A percentile compares a stretch with the other conserved stretches of the same genome.
Conservation (phyloP, 495 filamentous ascomycete species). For the Choiromyces venosus region DNA sequence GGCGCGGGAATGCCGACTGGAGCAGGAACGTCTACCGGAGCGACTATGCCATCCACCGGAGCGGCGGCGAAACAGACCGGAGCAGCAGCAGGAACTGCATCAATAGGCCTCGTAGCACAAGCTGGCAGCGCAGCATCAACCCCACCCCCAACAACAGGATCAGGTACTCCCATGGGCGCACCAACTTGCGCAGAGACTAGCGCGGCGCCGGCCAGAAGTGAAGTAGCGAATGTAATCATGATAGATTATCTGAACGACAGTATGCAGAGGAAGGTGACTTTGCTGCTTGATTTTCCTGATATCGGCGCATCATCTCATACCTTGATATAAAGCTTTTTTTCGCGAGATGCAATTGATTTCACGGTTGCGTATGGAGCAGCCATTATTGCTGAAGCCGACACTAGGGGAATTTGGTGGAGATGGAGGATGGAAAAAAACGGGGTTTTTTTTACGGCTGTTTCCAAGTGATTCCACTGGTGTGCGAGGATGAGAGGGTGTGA, state of each 20-base stretch:
- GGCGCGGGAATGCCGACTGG: too few relatives aligned
- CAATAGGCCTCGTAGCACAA: too few relatives aligned
- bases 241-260: neutral
- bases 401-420: neutral
- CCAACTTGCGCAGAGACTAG: constrained; percentile 1
- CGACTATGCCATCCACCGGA: too few relatives aligned
- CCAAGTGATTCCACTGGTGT: neutral
- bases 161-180: neutral
- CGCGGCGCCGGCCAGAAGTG: constrained; percentile 6
- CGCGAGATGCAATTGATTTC: constrained; percentile 7
- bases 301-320: neutral
- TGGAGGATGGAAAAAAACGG: neutral
- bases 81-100: too few relatives aligned
- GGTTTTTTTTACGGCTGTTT: neutral
- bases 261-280: neutral
- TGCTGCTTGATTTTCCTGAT: neutral
- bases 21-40: too few relatives aligned
- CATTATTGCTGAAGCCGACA: neutral
- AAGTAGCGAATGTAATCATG: constrained; percentile 15
- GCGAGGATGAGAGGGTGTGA: neutral
- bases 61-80: too few relatives aligned
- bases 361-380: constrained; percentile 9
- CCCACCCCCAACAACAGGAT: neutral
- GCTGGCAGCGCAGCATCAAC: neutral
- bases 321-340: neutral